Evolutionary conservation across 106 monocot species (phyloP).

Genomic region (Phalaenopsis aphrodite): DNA sequence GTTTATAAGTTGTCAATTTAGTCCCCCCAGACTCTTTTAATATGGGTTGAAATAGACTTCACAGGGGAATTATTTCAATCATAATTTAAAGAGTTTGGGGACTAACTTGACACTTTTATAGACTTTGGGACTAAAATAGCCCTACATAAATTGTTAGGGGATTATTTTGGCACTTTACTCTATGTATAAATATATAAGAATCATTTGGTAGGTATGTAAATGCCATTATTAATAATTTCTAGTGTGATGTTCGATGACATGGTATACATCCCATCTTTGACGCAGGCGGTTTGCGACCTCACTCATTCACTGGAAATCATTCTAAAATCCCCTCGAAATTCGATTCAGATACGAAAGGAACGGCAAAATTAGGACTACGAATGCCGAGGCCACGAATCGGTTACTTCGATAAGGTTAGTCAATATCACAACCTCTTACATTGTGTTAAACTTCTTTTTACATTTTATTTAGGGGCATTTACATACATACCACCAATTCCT

Average conservation of each 20-base stretch:
- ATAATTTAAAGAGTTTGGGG: no score
- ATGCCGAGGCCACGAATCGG: slow-evolving; percentile 2
- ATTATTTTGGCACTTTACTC: no score
- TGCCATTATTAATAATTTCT: not conserved
- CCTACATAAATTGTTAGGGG: no score
- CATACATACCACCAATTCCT: no score
- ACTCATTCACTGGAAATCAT: not conserved
- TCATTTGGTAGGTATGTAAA: no score
- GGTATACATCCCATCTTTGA: not conserved
- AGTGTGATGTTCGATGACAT: not conserved
- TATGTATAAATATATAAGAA: no score
- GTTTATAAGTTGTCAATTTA: no score
- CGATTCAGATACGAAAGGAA: not conserved
- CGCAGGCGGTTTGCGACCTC: not conserved
- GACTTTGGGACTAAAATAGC: no score
- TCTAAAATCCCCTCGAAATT: not conserved
- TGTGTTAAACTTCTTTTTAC: not conserved
- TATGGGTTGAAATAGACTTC: no score
- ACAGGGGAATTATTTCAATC: no score
- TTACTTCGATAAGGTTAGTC: slow-evolving; percentile 4
- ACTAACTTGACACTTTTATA: no score
- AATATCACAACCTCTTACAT: not conserved
- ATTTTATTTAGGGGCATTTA: not conserved
- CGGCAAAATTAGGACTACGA: not conserved
- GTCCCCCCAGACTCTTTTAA: no score